Percentiles rank a stretch among this genome's conserved stretches.
Conservation (phyloP, 345 rosid genomes). For the Heritiera littoralis region DNA sequence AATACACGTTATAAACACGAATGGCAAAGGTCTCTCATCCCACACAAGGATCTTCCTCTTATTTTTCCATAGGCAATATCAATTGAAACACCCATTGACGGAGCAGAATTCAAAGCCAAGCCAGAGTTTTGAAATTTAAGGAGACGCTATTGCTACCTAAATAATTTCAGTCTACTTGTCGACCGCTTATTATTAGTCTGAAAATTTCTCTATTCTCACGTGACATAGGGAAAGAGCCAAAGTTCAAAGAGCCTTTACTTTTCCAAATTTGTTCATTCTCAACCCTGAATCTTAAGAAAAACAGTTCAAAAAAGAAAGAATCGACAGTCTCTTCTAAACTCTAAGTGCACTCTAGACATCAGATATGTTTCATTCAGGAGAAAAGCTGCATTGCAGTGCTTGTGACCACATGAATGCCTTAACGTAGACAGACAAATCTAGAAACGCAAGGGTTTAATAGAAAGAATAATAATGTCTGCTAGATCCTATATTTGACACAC, state of each 20-base stretch:
- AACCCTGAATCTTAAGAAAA: not conserved
- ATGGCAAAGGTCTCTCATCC: no score
- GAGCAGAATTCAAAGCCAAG: not conserved
- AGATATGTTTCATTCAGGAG: not conserved
- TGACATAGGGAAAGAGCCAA: not conserved
- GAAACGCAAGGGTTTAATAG: not conserved
- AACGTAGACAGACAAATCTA: not conserved
- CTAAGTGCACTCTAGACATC: not conserved
- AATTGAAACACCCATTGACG: not conserved
- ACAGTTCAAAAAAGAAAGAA: not conserved
- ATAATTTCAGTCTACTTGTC: not conserved
- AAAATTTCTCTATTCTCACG: not conserved
- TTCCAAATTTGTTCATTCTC: not conserved
- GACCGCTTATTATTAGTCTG: not conserved
- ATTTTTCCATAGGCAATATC: not conserved
- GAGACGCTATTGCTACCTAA: not conserved
- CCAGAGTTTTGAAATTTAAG: not conserved
- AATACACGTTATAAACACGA: no score
- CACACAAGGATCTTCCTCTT: not conserved
- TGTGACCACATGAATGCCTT: not conserved
- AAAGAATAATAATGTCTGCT: not conserved
- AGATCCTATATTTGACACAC: not conserved
- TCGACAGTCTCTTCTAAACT: not conserved
- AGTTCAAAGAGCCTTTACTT: not conserved
- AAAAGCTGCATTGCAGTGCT: not conserved